Evolutionary conservation across 73 alveolate species (phyloP).

Genomic region (Stentor coeruleus): DNA sequence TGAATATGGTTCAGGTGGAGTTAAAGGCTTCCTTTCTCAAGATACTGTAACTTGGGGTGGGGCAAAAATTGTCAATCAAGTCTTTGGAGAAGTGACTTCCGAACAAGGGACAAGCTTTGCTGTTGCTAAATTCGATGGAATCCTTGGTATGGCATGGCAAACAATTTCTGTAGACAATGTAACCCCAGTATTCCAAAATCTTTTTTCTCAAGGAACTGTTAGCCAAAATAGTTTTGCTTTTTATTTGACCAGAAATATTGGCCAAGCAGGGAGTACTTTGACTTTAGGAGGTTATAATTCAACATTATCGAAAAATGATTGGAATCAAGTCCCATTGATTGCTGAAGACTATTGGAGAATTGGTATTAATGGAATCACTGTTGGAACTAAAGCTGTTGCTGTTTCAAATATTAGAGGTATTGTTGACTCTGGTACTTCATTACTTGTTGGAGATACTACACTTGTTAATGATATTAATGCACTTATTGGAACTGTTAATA

Average conservation of each 20-base stretch:
- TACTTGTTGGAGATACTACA: constrained; percentile 42
- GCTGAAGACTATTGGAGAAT: constrained; percentile 52
- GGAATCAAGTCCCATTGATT: too few relatives aligned
- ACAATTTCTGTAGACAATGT: constrained; percentile 48
- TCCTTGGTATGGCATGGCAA: constrained; percentile 65
- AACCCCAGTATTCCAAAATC: constrained; percentile 48
- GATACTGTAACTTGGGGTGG: constrained; percentile 57
- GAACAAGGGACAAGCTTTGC: constrained; percentile 42
- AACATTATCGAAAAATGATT: too few relatives aligned
- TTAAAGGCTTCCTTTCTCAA: constrained; percentile 45
- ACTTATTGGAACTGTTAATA: constrained; percentile 45
- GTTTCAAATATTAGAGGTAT: constrained; percentile 38
- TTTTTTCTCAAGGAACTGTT: background rate
- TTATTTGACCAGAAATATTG: background rate
- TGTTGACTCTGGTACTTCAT: constrained; percentile 59
- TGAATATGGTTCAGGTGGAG: constrained; percentile 67
- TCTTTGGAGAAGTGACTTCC: constrained; percentile 59
- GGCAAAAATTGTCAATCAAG: constrained; percentile 30
- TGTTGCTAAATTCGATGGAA: constrained; percentile 59
- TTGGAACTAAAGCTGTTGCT: constrained; percentile 34
- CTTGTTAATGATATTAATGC: constrained; percentile 48
- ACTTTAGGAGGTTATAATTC: constrained; percentile 1
- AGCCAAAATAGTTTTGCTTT: background rate
- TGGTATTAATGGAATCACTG: constrained; percentile 37
- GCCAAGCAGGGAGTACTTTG: background rate